These are phyloP conservation scores for Angomonas deanei DNA, from an alignment of 208 protist genomes.

Conservation along the genomic window DNA sequence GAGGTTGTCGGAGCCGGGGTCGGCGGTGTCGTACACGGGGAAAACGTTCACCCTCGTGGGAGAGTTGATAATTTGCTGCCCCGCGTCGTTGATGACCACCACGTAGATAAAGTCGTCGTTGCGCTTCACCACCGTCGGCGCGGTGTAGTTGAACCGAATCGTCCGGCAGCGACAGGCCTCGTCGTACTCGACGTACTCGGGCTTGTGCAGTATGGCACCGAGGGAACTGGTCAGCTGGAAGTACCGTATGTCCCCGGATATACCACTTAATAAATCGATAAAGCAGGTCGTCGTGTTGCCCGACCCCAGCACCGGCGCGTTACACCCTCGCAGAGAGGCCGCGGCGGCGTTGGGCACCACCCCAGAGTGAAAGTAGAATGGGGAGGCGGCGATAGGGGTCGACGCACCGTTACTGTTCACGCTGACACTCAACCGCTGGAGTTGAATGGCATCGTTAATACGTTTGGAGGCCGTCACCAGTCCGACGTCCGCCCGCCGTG, in stretches of 20 bases:
- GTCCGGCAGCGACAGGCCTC: constrained; percentile 16
- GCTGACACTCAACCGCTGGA: neutral
- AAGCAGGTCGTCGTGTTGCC: constrained; percentile 36
- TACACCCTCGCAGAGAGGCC: constrained; percentile 37
- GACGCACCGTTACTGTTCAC: neutral
- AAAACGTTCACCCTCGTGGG: constrained; percentile 39
- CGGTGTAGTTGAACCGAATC: constrained; percentile 37
- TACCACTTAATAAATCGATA: constrained; percentile 33
- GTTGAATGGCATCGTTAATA: constrained; percentile 9
- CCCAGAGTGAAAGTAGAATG: constrained; percentile 34
- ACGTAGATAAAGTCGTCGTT: constrained; percentile 38
- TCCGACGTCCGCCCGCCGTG: constrained; percentile 9
- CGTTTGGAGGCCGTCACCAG: constrained; percentile 3
- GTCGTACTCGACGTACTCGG: constrained; percentile 34
- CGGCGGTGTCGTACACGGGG: constrained; percentile 8
- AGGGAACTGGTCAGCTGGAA: constrained; percentile 26
- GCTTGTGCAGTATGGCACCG: constrained; percentile 18
- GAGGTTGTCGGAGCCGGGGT: constrained; percentile 6
- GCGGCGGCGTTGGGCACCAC: constrained; percentile 26
- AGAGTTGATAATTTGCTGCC: constrained; percentile 9
- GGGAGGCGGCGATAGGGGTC: constrained; percentile 28
- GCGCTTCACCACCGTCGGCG: constrained; percentile 18
- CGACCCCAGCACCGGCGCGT: constrained; percentile 18
- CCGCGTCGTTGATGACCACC: constrained; percentile 18
- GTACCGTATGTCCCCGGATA: constrained; percentile 33